Percentiles rank a stretch among this genome's conserved stretches.
These are phyloP conservation scores for Castanospermum australe DNA, from an alignment of 306 rosid species.

Conservation along the genomic window DNA sequence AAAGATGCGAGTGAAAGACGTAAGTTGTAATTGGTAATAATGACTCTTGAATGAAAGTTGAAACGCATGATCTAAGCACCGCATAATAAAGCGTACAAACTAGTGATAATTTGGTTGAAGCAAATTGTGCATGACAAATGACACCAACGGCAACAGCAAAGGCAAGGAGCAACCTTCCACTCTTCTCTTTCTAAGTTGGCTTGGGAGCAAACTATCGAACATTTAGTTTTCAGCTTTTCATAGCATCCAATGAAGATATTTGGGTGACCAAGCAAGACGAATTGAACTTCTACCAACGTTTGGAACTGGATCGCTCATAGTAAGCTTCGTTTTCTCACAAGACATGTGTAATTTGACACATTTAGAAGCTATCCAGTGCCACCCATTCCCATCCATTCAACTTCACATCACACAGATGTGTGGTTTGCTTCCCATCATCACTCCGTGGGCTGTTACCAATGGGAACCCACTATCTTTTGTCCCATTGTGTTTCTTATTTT, in stretches of 20 bases:
- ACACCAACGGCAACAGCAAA: constrained; percentile 18
- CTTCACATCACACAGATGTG: constrained; percentile 2
- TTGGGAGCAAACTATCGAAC: neutral
- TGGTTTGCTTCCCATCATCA: constrained; percentile 11
- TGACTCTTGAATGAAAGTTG: neutral
- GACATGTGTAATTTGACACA: neutral
- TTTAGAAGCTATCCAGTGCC: neutral
- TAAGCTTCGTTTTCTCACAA: neutral
- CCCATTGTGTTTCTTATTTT: constrained; percentile 26
- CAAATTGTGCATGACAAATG: constrained; percentile 22
- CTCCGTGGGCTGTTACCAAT: constrained; percentile 24
- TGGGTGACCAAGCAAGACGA: constrained; percentile 3
- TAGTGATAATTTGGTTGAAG: neutral
- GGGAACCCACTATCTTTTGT: constrained; percentile 45
- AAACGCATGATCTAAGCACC: neutral
- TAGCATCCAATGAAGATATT: neutral
- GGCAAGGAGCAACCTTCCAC: neutral
- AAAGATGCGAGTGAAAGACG: neutral
- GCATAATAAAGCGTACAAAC: neutral
- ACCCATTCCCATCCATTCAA: neutral
- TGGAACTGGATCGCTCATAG: neutral
- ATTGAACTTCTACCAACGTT: neutral
- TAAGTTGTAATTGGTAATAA: neutral
- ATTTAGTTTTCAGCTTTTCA: neutral
- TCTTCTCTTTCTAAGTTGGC: neutral